These are phyloP conservation scores for Avena eriantha DNA, from an alignment of 176 grass and related monocot species.

Conservation along the genomic window DNA sequence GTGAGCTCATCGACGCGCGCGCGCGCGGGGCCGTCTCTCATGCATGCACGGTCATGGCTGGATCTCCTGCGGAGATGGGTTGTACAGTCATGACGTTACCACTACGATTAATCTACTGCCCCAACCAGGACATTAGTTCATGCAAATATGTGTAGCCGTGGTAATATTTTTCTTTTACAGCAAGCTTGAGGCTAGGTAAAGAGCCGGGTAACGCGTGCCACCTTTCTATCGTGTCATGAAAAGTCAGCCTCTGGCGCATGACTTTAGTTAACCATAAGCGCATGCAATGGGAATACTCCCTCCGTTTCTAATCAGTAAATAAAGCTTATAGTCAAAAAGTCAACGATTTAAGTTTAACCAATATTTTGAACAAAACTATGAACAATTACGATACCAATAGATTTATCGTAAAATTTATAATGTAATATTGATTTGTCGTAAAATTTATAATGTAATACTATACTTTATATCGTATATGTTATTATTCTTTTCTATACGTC, in stretches of 20 bases:
- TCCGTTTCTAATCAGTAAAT: no score
- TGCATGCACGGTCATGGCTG: no score
- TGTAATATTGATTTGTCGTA: no score
- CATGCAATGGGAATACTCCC: neutral
- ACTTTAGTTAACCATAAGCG: neutral
- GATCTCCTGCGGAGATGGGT: neutral
- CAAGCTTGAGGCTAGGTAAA: neutral
- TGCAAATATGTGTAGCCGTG: neutral
- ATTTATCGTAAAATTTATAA: no score
- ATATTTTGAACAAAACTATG: no score
- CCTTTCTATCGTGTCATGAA: neutral
- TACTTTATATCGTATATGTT: no score
- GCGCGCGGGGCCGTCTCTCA: neutral
- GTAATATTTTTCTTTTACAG: neutral
- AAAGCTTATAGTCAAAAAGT: no score
- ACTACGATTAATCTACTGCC: neutral
- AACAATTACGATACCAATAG: no score
- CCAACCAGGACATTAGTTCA: neutral
- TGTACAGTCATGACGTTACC: conserved; percentile 27
- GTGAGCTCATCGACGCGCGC: conserved; percentile 29
- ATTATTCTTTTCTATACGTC: no score
- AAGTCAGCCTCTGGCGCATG: neutral
- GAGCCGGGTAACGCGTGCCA: neutral
- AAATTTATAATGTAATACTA: no score
- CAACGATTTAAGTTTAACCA: no score